Percentiles rank a stretch among this genome's conserved stretches.
Evolutionary conservation across 2,329 filamentous ascomycete species (phyloP).

Genomic region (Colletotrichum tropicicola): DNA sequence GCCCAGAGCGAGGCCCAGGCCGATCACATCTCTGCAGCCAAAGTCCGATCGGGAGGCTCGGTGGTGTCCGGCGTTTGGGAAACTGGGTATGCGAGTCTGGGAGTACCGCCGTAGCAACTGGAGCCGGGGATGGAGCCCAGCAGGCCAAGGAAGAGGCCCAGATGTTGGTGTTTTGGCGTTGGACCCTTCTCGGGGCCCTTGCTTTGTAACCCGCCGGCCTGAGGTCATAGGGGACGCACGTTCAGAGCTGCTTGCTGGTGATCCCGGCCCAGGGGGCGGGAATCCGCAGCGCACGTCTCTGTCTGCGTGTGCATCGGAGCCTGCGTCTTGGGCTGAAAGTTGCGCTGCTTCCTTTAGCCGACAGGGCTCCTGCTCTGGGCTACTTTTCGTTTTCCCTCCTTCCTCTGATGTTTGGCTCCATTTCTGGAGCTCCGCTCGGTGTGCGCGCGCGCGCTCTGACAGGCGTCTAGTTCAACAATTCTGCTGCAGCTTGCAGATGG

Average conservation of each 20-base stretch:
- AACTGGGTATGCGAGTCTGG: slow-evolving; percentile 14
- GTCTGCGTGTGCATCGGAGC: slow-evolving; percentile 13
- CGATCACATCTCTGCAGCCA: slow-evolving; percentile 10
- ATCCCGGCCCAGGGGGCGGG: not conserved
- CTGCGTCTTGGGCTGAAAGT: not conserved
- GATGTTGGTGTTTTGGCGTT: slow-evolving; percentile 14
- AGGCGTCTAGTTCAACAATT: slow-evolving; percentile 11
- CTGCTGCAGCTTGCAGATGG: slow-evolving; percentile 14
- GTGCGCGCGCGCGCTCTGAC: slow-evolving; percentile 21
- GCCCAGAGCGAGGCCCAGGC: not conserved
- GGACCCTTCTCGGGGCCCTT: slow-evolving; percentile 17
- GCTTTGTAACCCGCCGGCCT: slow-evolving; percentile 4
- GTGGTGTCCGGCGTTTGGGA: slow-evolving; percentile 30
- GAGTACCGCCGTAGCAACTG: slow-evolving; percentile 24
- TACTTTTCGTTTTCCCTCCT: not conserved
- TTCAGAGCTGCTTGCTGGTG: not conserved
- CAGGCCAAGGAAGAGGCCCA: not conserved
- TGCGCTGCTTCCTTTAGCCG: not conserved
- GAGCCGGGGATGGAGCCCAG: slow-evolving; percentile 16
- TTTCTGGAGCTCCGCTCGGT: slow-evolving; percentile 23
- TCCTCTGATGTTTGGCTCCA: slow-evolving; percentile 3
- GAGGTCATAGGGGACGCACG: slow-evolving; percentile 23
- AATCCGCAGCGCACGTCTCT: slow-evolving; percentile 7
- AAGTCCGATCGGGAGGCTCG: slow-evolving; percentile 30
- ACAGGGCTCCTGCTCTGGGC: slow-evolving; percentile 2